Percentiles rank a stretch among this genome's conserved stretches.
Conservation (phyloP, 2,329 filamentous ascomycete species). For the Didymella lethalis region DNA sequence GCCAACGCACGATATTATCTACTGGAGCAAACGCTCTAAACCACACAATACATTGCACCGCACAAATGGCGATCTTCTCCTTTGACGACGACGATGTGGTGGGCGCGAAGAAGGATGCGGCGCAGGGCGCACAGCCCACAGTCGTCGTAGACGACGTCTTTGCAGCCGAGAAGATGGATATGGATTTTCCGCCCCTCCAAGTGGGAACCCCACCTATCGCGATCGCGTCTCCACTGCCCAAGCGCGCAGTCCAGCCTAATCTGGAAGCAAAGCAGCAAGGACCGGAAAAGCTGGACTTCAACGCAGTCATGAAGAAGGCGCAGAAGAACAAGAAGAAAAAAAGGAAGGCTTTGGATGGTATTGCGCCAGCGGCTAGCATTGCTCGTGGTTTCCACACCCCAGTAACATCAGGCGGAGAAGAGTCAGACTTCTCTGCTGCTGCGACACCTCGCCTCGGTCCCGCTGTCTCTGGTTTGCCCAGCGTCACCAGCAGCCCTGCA, state of each 20-base stretch:
- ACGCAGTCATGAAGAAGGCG: conserved; percentile 48
- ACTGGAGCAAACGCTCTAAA: conserved; percentile 19
- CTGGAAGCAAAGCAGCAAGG: conserved; percentile 35
- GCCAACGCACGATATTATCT: conserved; percentile 25
- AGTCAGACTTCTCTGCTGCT: conserved; percentile 59
- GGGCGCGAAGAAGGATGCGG: conserved; percentile 27
- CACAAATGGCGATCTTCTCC: conserved; percentile 45
- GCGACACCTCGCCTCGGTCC: conserved; percentile 54
- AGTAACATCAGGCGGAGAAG: conserved; percentile 62
- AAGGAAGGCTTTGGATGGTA: conserved; percentile 43
- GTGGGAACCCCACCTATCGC: conserved; percentile 49
- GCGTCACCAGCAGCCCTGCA: conserved; percentile 61
- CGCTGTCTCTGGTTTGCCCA: conserved; percentile 54
- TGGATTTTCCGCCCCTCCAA: conserved; percentile 33
- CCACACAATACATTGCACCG: conserved; percentile 13
- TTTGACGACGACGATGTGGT: conserved; percentile 48
- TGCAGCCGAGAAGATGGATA: conserved; percentile 35
- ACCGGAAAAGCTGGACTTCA: conserved; percentile 50
- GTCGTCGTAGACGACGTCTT: conserved; percentile 30
- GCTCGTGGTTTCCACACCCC: conserved; percentile 62
- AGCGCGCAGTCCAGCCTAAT: conserved; percentile 36
- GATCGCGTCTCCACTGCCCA: conserved; percentile 45
- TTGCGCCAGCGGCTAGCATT: conserved; percentile 43
- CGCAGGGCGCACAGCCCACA: conserved; percentile 15
- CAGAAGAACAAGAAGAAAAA: conserved; percentile 52